Evolutionary conservation across 208 protist genomes (phyloP), one percentile per base, ranked within the genome.

Genomic region (Acanthamoeba polyphaga): DNA sequence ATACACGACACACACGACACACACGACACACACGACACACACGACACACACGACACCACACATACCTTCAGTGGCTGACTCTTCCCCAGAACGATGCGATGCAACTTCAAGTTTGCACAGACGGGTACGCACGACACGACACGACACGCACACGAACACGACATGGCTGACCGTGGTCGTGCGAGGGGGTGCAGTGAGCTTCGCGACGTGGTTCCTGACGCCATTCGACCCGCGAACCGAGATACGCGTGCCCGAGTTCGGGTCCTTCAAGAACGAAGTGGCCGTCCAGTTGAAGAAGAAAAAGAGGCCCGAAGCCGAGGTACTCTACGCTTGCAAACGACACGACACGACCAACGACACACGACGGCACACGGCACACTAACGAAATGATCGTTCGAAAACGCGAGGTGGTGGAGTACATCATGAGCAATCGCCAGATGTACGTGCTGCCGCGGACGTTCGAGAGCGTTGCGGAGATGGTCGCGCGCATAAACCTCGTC

Each of bases 31-130:
- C n/a, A n/a, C n/a, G n/a, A n/a, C 38, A 38, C 38, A 38, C 38
- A 38, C 38, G n/a, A 38, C 38, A 38, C 38, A 38, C 38, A 38
- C 46, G 0, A 0, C 29, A 15, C 17, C 49, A 60, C 80, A n/a
- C 13, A 51, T 68, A 3, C 6, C 24, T 1, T 46, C 0, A 51
- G 1, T 27, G 43, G 9, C 38, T 38, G 8, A 13, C 76, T n/a
- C 29, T 72, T 32, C 34, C 13, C 15, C 29, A 88, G 80, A 0
- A 64, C 53, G 7, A 88, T 88, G 80, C 46, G 80, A 5, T 88
- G 80, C 34, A 88, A 88, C 80, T 88, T 88, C 51, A 60, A 88
- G 80, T 88, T 88, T 64, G 80, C 32, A 24, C 80, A 88, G 53
- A 88, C 80, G 0, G 74, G 74, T 82, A 19, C 38, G 38, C 72